A percentile compares a stretch with the other conserved stretches of the same genome.
These are phyloP conservation scores for Picochlorum sp. DNA, from an alignment of 139 green algal genomes.

Conservation along the genomic window DNA sequence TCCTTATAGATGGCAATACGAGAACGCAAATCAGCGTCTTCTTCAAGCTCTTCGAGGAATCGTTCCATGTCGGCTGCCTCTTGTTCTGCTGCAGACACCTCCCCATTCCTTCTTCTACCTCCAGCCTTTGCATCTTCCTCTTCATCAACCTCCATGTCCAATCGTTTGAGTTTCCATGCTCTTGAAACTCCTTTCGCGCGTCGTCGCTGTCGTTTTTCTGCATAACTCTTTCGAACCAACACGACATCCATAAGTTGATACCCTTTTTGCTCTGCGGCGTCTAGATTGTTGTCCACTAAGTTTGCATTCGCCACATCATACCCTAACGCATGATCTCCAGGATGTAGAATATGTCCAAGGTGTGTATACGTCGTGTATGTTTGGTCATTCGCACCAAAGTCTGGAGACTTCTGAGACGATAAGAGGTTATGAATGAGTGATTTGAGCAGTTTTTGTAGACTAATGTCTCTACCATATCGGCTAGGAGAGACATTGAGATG, in stretches of 20 bases:
- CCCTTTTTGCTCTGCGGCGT: slow-evolving; percentile 53
- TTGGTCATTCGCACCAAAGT: slow-evolving; percentile 89
- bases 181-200: slow-evolving; percentile 33
- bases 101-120: not conserved
- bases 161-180: slow-evolving; percentile 66
- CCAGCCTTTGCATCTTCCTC: slow-evolving; percentile 13
- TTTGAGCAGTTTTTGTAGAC: too few species aligned
- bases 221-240: slow-evolving; percentile 86
- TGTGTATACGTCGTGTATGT: slow-evolving; percentile 70
- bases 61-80: slow-evolving; percentile 57
- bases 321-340: slow-evolving; percentile 77
- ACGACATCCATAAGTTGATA: slow-evolving; percentile 77
- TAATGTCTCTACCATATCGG: too few species aligned
- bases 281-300: slow-evolving; percentile 65
- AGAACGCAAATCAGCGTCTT: slow-evolving; percentile 67
- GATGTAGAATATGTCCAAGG: slow-evolving; percentile 75
- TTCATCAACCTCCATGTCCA: slow-evolving; percentile 54
- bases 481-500: too few species aligned
- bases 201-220: slow-evolving; percentile 65
- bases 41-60: slow-evolving; percentile 82
- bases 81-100: slow-evolving; percentile 15
- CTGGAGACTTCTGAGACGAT: too few species aligned
- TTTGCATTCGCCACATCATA: slow-evolving; percentile 82
- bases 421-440: too few species aligned
- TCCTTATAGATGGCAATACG: slow-evolving; percentile 47